Evolutionary conservation across 192 early-diverging fungal species (phyloP).

Genomic region (Chytriomyces hyalinus): DNA sequence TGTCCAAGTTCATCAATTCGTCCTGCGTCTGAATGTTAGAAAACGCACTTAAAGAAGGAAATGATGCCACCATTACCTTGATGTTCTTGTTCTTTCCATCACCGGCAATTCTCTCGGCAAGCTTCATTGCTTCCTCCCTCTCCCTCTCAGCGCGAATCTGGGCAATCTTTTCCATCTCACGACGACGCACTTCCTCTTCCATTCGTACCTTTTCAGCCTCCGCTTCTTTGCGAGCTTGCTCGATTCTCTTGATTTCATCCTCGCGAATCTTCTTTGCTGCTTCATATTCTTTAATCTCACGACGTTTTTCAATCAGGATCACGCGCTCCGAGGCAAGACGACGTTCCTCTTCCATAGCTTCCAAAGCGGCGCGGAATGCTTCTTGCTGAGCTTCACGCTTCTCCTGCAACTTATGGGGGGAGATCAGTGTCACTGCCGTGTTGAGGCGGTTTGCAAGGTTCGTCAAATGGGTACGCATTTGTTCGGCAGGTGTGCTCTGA

Average conservation of each 20-base stretch:
- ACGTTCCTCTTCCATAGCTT: slow-evolving; percentile 82
- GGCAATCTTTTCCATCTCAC: slow-evolving; percentile 80
- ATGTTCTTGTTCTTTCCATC: slow-evolving; percentile 57
- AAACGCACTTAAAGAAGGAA: slow-evolving; percentile 11
- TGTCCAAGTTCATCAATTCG: slow-evolving; percentile 85
- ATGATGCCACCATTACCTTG: slow-evolving; percentile 39
- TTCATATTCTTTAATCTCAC: slow-evolving; percentile 71
- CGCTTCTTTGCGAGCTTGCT: slow-evolving; percentile 75
- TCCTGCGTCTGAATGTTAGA: slow-evolving; percentile 25
- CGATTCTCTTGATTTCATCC: slow-evolving; percentile 47
- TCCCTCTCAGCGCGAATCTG: slow-evolving; percentile 81
- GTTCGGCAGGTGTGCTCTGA: slow-evolving; percentile 68
- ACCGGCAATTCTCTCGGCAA: slow-evolving; percentile 73
- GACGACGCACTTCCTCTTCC: slow-evolving; percentile 82
- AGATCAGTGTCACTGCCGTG: slow-evolving; percentile 82
- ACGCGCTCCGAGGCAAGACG: slow-evolving; percentile 75
- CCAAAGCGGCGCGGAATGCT: slow-evolving; percentile 73
- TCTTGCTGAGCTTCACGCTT: slow-evolving; percentile 70
- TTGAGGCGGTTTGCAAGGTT: slow-evolving; percentile 84
- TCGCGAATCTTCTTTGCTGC: slow-evolving; percentile 42
- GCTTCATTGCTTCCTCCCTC: slow-evolving; percentile 79
- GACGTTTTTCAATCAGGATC: slow-evolving; percentile 90
- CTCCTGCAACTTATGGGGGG: slow-evolving; percentile 72
- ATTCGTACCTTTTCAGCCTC: slow-evolving; percentile 81
- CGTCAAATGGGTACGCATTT: slow-evolving; percentile 91